A percentile compares a stretch with the other conserved stretches of the same genome.
Evolutionary conservation across 805 yeast genomes (phyloP).

Genomic region (Candida tammaniensis): DNA sequence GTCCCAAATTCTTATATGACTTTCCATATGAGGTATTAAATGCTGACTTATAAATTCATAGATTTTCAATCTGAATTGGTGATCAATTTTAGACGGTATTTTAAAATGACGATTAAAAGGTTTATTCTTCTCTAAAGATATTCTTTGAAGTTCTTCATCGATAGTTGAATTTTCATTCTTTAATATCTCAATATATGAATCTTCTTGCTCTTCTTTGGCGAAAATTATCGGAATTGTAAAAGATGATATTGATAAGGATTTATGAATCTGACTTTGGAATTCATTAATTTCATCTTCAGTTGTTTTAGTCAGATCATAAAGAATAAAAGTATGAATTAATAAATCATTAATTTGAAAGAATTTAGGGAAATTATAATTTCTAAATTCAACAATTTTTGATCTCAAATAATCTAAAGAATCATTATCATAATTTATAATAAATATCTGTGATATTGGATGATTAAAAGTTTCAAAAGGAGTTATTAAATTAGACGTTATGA

Average conservation of each 20-base stretch:
- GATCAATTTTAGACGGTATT: conserved; percentile 39
- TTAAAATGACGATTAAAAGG: conserved; percentile 10
- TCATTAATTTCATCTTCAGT: conserved; percentile 33
- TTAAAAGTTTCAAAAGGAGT: conserved; percentile 82
- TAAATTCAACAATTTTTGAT: conserved; percentile 47
- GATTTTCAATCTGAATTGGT: conserved; percentile 36
- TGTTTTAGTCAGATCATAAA: conserved; percentile 23
- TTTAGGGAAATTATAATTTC: conserved; percentile 54
- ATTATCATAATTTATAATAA: conserved; percentile 54
- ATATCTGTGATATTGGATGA: conserved; percentile 78
- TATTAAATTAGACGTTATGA: conserved; percentile 56
- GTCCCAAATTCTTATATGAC: conserved; percentile 78
- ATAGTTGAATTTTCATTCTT: conserved; percentile 39
- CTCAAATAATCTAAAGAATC: conserved; percentile 59
- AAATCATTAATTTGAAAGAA: conserved; percentile 67
- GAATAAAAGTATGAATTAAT: conserved; percentile 40
- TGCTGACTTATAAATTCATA: conserved; percentile 48
- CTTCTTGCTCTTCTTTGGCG: conserved; percentile 5
- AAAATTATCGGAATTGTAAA: conserved; percentile 12
- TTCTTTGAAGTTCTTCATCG: conserved; percentile 47
- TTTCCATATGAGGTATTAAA: conserved; percentile 82
- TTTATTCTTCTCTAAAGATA: conserved; percentile 18
- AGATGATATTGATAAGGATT: conserved; percentile 24
- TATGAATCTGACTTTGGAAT: conserved; percentile 27
- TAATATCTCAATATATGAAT: conserved; percentile 7